Evolutionary conservation across 495 filamentous ascomycete genomes (phyloP).

Genomic region (Physcia stellaris): DNA sequence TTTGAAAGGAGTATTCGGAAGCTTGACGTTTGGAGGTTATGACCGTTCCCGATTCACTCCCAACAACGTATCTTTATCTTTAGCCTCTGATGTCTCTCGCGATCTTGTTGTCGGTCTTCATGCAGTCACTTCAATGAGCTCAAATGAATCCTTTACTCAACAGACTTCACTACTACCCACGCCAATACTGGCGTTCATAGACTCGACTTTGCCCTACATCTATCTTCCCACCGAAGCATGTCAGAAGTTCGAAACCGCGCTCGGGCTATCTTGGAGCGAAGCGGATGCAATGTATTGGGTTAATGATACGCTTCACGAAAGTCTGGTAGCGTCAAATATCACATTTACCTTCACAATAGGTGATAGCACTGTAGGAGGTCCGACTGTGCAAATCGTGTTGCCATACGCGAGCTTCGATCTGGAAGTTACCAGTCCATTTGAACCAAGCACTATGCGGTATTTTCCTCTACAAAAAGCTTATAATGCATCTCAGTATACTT

Average conservation of each 20-base stretch:
- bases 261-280: constrained; percentile 34
- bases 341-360: constrained; percentile 37
- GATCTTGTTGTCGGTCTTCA: constrained; percentile 38
- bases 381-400: constrained; percentile 32
- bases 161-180: constrained; percentile 5
- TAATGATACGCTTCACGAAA: constrained; percentile 30
- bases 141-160: constrained; percentile 14
- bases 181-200: constrained; percentile 29
- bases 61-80: constrained; percentile 35
- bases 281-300: constrained; percentile 35
- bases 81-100: constrained; percentile 36
- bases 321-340: constrained; percentile 30
- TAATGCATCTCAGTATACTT: constrained; percentile 38
- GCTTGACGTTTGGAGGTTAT: constrained; percentile 45
- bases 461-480: constrained; percentile 40
- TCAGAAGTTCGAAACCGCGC: constrained; percentile 36
- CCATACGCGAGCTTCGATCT: constrained; percentile 43
- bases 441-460: constrained; percentile 24
- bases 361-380: constrained; percentile 24
- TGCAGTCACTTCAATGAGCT: constrained; percentile 31
- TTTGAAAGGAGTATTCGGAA: constrained; percentile 32
- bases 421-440: constrained; percentile 22
- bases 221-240: constrained; percentile 41
- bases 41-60: constrained; percentile 37
- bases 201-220: constrained; percentile 41